These are phyloP conservation scores for Anthracocystis panici-leucophaei DNA, from an alignment of 1,284 basidiomycete species.

Conservation along the genomic window DNA sequence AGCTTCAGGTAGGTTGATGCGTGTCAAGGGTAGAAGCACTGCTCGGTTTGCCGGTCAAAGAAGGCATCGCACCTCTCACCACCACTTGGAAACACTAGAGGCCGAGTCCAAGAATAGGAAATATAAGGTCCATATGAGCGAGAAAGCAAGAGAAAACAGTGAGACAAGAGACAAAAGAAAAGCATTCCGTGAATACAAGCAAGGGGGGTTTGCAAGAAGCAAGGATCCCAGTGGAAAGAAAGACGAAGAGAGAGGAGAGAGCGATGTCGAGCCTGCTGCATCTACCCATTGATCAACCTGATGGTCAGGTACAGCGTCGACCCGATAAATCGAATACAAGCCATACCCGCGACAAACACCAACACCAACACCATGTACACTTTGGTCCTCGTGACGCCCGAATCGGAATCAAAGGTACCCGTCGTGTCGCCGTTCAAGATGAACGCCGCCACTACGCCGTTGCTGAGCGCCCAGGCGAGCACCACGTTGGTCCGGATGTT, in stretches of 20 bases:
- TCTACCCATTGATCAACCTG: conserved; percentile 50
- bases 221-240: neutral
- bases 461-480: conserved; percentile 85
- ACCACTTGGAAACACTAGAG: no score
- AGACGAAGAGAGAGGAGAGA: neutral
- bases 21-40: no score
- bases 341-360: conserved; percentile 65
- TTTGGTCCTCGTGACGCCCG: conserved; percentile 58
- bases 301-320: conserved; percentile 61
- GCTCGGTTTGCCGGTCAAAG: no score
- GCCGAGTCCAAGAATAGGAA: neutral
- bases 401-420: conserved; percentile 46
- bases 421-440: conserved; percentile 58
- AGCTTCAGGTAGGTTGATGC: neutral
- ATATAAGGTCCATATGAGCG: neutral
- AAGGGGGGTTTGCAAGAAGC: neutral
- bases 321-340: conserved; percentile 63
- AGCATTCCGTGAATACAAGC: neutral
- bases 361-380: conserved; percentile 67
- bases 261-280: neutral
- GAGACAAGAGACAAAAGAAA: neutral
- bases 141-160: conserved; percentile 4
- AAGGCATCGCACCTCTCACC: no score
- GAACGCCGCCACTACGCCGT: conserved; percentile 71
- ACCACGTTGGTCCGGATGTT: conserved; percentile 91